Evolutionary conservation across 495 filamentous ascomycete species (phyloP), one percentile per base, ranked within the genome.

Genomic region (Xylaria longipes): DNA sequence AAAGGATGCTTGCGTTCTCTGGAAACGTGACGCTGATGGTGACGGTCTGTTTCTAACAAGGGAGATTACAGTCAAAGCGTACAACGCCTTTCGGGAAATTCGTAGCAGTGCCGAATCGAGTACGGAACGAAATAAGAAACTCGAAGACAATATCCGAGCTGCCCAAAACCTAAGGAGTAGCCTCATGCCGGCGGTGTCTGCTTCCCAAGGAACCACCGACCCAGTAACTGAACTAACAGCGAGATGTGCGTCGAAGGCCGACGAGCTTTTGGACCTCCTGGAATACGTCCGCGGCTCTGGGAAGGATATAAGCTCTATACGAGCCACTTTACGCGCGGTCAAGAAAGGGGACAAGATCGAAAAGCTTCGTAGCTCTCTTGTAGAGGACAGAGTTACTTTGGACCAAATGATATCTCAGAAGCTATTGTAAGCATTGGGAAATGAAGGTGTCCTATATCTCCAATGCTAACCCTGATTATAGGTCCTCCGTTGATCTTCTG

Each of bases 341-440:
- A 41, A 14, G 0, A 48, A 50, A 33, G 5, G 37, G 35, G 45
- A 43, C 3, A 6, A 39, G 20, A 48, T 48, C 25, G 29, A 65
- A 33, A 43, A 33, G 5, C 43, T 65, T 35, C 20, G 50, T 48
- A n/a, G 12, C 41, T 31, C 62, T 14, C 43, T 65, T 31, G 27
- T 17, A 43, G 43, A 45, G 43, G 41, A 48, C 7, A 27, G 43
- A 35, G 41, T 29, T 43, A 33, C 12, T 15, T 33, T 65, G 25
- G 27, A 65, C 29, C 43, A 65, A 31, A 65, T 65, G 62, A 46
- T 65, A 4, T 46, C 41, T 8, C 41, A 65, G 17, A 65, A 33
- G 27, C 27, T 46, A 6, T 27, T 65, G 62, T 65, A 65, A 48
- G 62, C 20, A 14, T 7, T 15, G 5, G 0, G 27, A 17, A 31